A percentile compares a stretch with the other conserved stretches of the same genome.
phyloP scores from a whole-genome alignment of 2,329 filamentous ascomycete species.

The Botrytis porri region DNA sequence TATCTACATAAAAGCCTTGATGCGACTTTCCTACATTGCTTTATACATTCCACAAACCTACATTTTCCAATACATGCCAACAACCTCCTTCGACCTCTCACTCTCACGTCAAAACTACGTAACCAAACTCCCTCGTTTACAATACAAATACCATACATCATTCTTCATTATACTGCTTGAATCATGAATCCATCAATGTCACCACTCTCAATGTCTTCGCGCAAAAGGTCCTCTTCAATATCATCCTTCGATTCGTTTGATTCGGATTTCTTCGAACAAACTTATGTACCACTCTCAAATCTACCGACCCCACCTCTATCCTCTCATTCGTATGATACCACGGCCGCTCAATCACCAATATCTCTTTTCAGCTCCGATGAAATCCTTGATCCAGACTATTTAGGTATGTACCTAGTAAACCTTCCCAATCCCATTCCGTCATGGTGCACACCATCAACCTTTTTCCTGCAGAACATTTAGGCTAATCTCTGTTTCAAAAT shows the following conservation, averaged over 20 bases:
- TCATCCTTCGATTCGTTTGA: constrained; percentile 40
- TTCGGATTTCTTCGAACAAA: constrained; percentile 52
- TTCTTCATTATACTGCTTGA: neutral
- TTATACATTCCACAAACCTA: neutral
- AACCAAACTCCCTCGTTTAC: constrained; percentile 8
- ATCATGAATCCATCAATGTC: constrained; percentile 18
- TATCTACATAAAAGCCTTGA: neutral
- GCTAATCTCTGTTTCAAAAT: constrained; percentile 32
- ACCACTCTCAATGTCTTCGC: constrained; percentile 26
- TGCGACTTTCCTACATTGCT: constrained; percentile 1
- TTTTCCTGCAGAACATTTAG: constrained; percentile 18
- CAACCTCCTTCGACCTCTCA: neutral
- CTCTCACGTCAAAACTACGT: neutral
- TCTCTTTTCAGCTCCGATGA: constrained; percentile 29
- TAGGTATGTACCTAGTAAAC: constrained; percentile 29
- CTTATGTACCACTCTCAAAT: constrained; percentile 65
- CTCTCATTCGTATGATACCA: constrained; percentile 29
- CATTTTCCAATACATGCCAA: neutral
- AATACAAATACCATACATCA: neutral
- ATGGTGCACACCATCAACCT: neutral
- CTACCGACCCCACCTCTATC: constrained; percentile 65
- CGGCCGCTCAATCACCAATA: constrained; percentile 25
- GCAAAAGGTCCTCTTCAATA: constrained; percentile 25
- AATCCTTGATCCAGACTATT: constrained; percentile 32
- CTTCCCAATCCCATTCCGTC: constrained; percentile 20